Conservation (phyloP, 768 basidiomycete species). For the Lepiota venenata region DNA sequence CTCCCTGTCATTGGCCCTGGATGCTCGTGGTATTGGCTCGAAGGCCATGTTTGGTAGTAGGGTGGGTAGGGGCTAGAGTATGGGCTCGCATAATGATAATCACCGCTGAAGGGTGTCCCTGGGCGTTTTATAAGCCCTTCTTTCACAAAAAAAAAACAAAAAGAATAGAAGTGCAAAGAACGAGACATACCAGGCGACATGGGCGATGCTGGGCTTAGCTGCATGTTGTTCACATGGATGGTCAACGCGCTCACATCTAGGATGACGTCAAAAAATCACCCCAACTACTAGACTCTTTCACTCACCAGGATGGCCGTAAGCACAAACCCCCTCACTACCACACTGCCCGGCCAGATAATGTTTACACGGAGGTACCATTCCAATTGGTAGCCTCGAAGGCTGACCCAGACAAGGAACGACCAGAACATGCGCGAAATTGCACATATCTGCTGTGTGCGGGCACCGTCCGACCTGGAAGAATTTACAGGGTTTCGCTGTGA, state of each 20-base stretch:
- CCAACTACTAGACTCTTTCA: background rate
- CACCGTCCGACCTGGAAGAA: slow-evolving; percentile 42
- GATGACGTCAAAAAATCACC: background rate
- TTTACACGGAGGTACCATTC: background rate
- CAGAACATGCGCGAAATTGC: slow-evolving; percentile 44
- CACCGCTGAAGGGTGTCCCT: background rate
- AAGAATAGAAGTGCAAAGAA: background rate
- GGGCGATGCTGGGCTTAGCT: background rate
- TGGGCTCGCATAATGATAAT: background rate
- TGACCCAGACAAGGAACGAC: slow-evolving; percentile 19
- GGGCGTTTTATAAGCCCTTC: background rate
- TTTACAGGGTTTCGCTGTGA: slow-evolving; percentile 46
- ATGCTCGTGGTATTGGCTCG: background rate
- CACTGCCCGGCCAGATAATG: background rate
- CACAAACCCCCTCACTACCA: background rate
- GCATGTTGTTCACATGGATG: background rate
- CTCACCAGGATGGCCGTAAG: background rate
- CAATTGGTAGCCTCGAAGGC: background rate
- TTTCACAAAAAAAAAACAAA: background rate
- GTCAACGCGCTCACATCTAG: slow-evolving; percentile 1
- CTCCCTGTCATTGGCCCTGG: background rate
- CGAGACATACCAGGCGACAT: slow-evolving; percentile 4
- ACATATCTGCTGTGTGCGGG: slow-evolving; percentile 40
- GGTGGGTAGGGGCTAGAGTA: background rate
- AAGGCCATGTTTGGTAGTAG: slow-evolving; percentile 5